phyloP scores from a whole-genome alignment of 2,329 filamentous ascomycete species.

The Colletotrichum limetticola region DNA sequence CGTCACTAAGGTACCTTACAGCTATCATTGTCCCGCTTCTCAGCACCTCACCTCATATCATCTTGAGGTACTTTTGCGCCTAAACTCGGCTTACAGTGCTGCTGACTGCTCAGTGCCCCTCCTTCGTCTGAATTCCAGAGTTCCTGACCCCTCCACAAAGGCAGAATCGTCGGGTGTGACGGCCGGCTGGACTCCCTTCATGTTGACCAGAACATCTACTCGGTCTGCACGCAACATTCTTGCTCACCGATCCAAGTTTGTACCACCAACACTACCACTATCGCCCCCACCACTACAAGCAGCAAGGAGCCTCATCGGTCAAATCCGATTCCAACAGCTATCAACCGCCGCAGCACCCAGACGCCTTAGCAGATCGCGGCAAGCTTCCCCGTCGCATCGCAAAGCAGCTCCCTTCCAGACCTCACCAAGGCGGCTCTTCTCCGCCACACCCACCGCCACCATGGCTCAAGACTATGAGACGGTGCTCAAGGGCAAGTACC shows the following conservation, averaged over 20 bases:
- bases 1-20: not conserved
- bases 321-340: not conserved
- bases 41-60: too few relatives aligned
- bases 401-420: not conserved
- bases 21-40: conserved; percentile 21
- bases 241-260: not conserved
- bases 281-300: not conserved
- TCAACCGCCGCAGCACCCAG: conserved; percentile 5
- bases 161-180: not conserved
- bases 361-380: conserved; percentile 1
- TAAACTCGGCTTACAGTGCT: conserved; percentile 24
- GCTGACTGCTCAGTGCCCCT: conserved; percentile 21
- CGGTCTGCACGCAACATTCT: conserved; percentile 6
- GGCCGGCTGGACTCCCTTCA: not conserved
- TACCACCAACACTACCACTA: not conserved
- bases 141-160: conserved; percentile 2
- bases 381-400: not conserved
- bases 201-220: conserved; percentile 29
- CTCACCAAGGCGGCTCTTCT: conserved; percentile 7
- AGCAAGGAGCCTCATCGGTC: not conserved
- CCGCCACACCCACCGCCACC: not conserved
- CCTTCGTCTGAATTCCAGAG: conserved; percentile 10
- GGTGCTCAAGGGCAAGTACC: conserved; percentile 73
- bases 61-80: not conserved
- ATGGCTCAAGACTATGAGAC: conserved; percentile 54